Evolutionary conservation across 2,329 filamentous ascomycete genomes (phyloP), one percentile per base, ranked within the genome.

Genomic region (Penicillium thymicola): DNA sequence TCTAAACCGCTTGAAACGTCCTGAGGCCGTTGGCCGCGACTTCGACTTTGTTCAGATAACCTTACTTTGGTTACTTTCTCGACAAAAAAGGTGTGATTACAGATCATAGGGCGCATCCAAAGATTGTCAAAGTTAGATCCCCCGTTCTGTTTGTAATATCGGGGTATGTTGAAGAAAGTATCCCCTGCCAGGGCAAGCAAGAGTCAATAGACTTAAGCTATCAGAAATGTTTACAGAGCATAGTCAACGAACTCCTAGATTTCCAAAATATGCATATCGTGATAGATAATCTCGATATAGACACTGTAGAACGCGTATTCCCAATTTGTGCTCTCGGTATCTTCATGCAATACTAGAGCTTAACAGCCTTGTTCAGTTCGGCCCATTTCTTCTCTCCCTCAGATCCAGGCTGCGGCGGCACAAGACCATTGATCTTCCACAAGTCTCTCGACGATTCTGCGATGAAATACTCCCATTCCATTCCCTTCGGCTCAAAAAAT

Each of bases 401-500:
- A 13, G 48, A 54, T 28, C 11, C 49, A 58, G 9, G 2, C 27
- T 32, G n/a, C 4, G 37, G 48, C 1, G 53, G 27, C 28, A 59
- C 47, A 41, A 62, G 46, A 3, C 55, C 54, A 38, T 58, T 63
- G 4, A 59, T 44, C 14, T 41, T 57, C 61, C 52, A 63, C 25
- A 54, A 45, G 36, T 63, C 43, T 11, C 45, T 43, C 13, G 49
- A 45, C 16, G 52, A 32, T 60, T 51, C 52, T 4, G 57, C 40
- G 6, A 60, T 51, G 42, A 54, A 54, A 34, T 54, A 58, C 21
- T 59, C 54, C 54, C 57, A 61, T 9, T 61, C 51, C 14, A 61
- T 54, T 8, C n/a, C 45, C 18, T 58, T 55, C 1, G 45, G 23
- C 6, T 36, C 42, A 7, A 58, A 41, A 5, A 60, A 27, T 4